phyloP scores from a whole-genome alignment of 1,284 basidiomycete genomes.

The Leccinum griseonigrum region DNA sequence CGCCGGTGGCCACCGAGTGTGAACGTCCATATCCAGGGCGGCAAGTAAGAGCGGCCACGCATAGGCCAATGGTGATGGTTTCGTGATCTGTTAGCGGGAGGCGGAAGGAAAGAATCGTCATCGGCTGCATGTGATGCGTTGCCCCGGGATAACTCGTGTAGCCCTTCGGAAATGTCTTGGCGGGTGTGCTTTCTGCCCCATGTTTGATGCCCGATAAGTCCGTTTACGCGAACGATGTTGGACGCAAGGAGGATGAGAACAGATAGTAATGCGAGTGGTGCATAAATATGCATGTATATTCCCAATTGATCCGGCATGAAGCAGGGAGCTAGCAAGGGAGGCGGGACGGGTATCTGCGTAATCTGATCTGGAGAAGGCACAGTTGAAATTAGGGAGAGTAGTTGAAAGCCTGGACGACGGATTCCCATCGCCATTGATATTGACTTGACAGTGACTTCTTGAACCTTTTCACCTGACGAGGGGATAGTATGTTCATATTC shows the following conservation, averaged over 20 bases:
- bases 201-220: constrained; percentile 5
- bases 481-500: constrained; percentile 59
- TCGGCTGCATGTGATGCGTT: constrained; percentile 4
- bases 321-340: constrained; percentile 52
- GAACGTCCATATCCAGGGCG: constrained; percentile 27
- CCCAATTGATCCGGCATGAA: constrained; percentile 65
- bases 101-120: constrained; percentile 16
- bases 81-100: constrained; percentile 14
- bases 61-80: neutral
- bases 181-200: constrained; percentile 10
- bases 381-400: constrained; percentile 69
- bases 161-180: constrained; percentile 9
- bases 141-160: constrained; percentile 11
- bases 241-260: constrained; percentile 38
- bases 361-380: constrained; percentile 26
- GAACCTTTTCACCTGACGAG: constrained; percentile 35
- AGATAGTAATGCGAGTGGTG: constrained; percentile 45
- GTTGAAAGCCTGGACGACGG: constrained; percentile 77
- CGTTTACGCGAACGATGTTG: constrained; percentile 29
- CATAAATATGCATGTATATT: constrained; percentile 60
- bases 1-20: constrained; percentile 28
- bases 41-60: constrained; percentile 19
- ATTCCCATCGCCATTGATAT: constrained; percentile 82
- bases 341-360: constrained; percentile 24
- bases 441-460: constrained; percentile 81